These are phyloP conservation scores for Melocanna baccifera DNA, from an alignment of 176 grass and related monocot genomes.

Conservation along the genomic window DNA sequence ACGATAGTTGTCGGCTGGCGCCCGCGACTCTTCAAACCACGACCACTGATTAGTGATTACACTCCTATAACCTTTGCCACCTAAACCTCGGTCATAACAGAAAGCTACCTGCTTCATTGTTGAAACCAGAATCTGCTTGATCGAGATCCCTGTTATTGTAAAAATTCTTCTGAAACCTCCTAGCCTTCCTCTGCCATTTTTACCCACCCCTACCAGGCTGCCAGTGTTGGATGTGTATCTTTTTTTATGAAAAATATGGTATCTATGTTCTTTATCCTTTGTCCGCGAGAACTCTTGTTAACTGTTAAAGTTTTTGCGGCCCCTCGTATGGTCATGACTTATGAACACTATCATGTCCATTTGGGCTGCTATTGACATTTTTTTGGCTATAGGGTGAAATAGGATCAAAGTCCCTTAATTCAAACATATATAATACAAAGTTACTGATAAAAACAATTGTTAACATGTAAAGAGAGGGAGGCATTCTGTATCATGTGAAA, in stretches of 20 bases:
- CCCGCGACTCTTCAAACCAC: too few species aligned
- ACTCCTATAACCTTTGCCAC: too few species aligned
- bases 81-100: too few species aligned
- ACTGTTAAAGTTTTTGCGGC: background rate
- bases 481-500: background rate
- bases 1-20: too few species aligned
- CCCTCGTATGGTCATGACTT: background rate
- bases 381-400: background rate
- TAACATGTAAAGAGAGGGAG: too few species aligned
- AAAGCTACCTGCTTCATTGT: background rate
- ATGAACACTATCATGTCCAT: background rate
- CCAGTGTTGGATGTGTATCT: background rate
- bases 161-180: slow-evolving; percentile 2
- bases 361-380: background rate
- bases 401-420: background rate
- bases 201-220: background rate
- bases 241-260: background rate
- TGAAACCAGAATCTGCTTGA: background rate
- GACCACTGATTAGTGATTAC: too few species aligned
- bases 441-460: background rate
- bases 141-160: background rate
- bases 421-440: background rate
- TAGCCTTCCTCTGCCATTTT: background rate
- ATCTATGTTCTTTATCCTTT: background rate
- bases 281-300: background rate